phyloP scores from a whole-genome alignment of 2,329 filamentous ascomycete species.

The Diaporthe ampelina region DNA sequence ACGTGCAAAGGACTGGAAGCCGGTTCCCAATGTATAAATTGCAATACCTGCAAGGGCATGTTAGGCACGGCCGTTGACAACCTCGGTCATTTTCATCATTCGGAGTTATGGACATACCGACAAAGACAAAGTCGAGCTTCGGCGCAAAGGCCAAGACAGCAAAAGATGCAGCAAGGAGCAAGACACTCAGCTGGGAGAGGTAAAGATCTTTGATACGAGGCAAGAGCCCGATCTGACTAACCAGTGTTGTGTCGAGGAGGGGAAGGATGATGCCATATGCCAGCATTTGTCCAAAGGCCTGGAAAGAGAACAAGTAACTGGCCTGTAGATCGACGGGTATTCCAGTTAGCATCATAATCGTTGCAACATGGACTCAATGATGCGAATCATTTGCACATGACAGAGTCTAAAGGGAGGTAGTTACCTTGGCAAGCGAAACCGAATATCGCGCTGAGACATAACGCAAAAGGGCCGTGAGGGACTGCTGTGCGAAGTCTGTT shows the following conservation, averaged over 20 bases:
- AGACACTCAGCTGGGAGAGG: neutral
- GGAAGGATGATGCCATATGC: conserved; percentile 14
- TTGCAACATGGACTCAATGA: neutral
- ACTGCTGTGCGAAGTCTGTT: neutral
- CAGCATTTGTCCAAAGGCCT: conserved; percentile 11
- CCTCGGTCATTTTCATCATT: neutral
- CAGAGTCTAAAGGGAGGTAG: too few relatives aligned
- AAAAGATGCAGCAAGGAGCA: neutral
- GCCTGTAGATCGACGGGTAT: neutral
- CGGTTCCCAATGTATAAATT: neutral
- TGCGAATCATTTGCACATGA: neutral
- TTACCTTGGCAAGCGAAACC: neutral
- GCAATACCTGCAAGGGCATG: neutral
- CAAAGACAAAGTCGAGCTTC: neutral
- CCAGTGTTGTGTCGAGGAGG: conserved; percentile 6
- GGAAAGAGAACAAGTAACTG: conserved; percentile 17
- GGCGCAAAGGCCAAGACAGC: neutral
- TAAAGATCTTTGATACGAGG: conserved; percentile 17
- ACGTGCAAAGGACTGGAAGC: neutral
- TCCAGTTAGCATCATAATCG: neutral
- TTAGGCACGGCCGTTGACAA: neutral
- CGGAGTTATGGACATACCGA: neutral
- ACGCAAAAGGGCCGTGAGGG: neutral
- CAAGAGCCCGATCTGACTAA: neutral
- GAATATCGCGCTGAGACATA: conserved; percentile 12